Base-by-base conservation (phyloP, 805 yeast genomes). In the Cyberlindnera samutprakarnensis region DNA sequence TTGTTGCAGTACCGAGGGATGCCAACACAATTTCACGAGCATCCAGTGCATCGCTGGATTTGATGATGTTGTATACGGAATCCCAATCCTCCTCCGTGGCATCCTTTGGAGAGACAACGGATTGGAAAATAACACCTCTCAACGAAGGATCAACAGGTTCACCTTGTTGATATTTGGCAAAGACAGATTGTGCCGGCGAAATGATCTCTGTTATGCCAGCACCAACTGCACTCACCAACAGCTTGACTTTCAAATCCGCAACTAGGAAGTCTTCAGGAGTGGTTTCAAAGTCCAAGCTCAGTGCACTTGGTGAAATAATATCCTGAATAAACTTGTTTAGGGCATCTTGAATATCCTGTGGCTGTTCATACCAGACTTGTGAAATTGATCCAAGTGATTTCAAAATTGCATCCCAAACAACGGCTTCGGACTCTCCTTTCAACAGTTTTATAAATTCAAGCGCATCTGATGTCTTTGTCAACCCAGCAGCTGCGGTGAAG, bases 61-160 rank as follows among this genome's bases (percentile, higher is more conserved):
- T 55, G 63, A 76, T 79, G 63, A 78, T 81, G 17, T 64, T 49
- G 42, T 66, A 67, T 28, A 86, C 59, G 37, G 69, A 64, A 31
- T 81, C 78, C 59, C 75, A 85, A 36, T 75, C 75, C 28, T 66
- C 64, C 19, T 54, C 66, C 30, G 76, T 75, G 36, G 94, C 94
- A 35, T 61, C 53, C 49, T 64, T 64, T 32, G 83, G 79, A 29
- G 71, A 81, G n/a, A 75, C 60, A 35, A 58, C 59, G 54, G 81
- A 80, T n/a, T 83, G 73, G 14, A 77, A 51, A 6, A 68, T 67
- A 51, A 82, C 70, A 42, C 80, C 57, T 60, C 81, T 78, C 33
- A 94, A 79, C 49, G 84, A 73, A 40, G 86, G 68, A 28, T 83
- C 83, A 28, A 66, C 55, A 35, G 67, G 61, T 49, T 79, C 80